phyloP scores from a whole-genome alignment of 1,139 yeast genomes.

The Taphrina wiesneri region DNA sequence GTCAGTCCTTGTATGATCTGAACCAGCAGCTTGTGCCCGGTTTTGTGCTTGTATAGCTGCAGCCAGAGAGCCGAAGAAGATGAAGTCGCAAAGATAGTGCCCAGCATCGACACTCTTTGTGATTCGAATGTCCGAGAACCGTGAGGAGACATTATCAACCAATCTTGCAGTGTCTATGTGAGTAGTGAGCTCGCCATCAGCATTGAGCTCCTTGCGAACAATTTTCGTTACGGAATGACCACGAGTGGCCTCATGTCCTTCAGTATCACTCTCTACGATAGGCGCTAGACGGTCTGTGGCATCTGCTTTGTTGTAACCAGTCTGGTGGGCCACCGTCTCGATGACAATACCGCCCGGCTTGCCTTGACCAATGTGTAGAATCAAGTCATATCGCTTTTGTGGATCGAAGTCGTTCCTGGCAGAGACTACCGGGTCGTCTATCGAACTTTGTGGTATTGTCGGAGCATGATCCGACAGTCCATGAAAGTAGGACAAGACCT shows the following conservation, averaged over 20 bases:
- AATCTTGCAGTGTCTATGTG: constrained; percentile 44
- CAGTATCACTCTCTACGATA: not conserved
- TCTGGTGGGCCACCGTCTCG: constrained; percentile 12
- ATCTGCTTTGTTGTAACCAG: constrained; percentile 12
- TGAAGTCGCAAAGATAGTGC: constrained; percentile 24
- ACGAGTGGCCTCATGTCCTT: not conserved
- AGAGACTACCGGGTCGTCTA: not conserved
- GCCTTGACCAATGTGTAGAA: constrained; percentile 26
- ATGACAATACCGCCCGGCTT: constrained; percentile 4
- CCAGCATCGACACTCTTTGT: constrained; percentile 25
- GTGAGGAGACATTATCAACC: not conserved
- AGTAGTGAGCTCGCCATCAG: constrained; percentile 41
- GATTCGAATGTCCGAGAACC: not conserved
- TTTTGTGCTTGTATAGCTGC: constrained; percentile 6
- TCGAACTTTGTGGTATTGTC: not conserved
- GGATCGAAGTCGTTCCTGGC: constrained; percentile 21
- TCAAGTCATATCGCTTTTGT: constrained; percentile 4
- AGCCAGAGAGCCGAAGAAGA: constrained; percentile 22
- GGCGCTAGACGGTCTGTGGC: constrained; percentile 18
- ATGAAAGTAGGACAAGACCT: constrained; percentile 4
- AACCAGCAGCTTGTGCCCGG: not conserved
- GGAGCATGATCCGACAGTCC: not conserved
- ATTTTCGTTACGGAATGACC: constrained; percentile 1
- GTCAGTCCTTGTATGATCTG: not conserved
- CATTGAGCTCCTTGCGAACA: not conserved